phyloP scores from a whole-genome alignment of 2,329 filamentous ascomycete species.

The Phyllosticta citriasiana region DNA sequence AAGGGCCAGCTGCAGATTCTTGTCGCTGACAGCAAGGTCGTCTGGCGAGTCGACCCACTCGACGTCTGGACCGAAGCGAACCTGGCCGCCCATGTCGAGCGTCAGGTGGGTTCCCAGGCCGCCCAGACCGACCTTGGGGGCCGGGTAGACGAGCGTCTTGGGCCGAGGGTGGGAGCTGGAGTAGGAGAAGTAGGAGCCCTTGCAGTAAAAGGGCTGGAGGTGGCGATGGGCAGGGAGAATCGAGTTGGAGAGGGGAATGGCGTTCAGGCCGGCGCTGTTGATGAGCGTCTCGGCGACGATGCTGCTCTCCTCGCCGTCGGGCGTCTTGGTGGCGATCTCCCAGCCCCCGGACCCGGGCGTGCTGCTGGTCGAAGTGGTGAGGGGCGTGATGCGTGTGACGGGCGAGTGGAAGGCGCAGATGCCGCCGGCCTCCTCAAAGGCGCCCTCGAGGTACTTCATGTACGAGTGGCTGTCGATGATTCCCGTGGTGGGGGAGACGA shows the following conservation, averaged over 20 bases:
- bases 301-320: conserved; percentile 39
- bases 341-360: conserved; percentile 51
- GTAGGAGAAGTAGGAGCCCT: conserved; percentile 94
- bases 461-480: conserved; percentile 81
- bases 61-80: conserved; percentile 90
- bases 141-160: conserved; percentile 74
- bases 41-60: conserved; percentile 72
- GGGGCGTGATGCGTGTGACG: conserved; percentile 53
- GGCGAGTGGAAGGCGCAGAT: conserved; percentile 58
- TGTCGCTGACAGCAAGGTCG: conserved; percentile 58
- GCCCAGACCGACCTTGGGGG: conserved; percentile 67
- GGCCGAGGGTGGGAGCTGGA: conserved; percentile 53
- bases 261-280: conserved; percentile 76
- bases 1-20: conserved; percentile 56
- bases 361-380: conserved; percentile 13
- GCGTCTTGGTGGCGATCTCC: conserved; percentile 47
- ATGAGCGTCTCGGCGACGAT: conserved; percentile 70
- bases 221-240: conserved; percentile 52
- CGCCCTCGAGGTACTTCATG: conserved; percentile 70
- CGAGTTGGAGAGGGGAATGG: conserved; percentile 71
- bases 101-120: conserved; percentile 91
- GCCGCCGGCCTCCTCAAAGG: conserved; percentile 68
- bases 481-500: conserved; percentile 80
- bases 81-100: conserved; percentile 70
- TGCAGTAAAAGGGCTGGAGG: conserved; percentile 66